These are phyloP conservation scores for Microthlaspi erraticum DNA, from an alignment of 345 rosid genomes.

Conservation along the genomic window DNA sequence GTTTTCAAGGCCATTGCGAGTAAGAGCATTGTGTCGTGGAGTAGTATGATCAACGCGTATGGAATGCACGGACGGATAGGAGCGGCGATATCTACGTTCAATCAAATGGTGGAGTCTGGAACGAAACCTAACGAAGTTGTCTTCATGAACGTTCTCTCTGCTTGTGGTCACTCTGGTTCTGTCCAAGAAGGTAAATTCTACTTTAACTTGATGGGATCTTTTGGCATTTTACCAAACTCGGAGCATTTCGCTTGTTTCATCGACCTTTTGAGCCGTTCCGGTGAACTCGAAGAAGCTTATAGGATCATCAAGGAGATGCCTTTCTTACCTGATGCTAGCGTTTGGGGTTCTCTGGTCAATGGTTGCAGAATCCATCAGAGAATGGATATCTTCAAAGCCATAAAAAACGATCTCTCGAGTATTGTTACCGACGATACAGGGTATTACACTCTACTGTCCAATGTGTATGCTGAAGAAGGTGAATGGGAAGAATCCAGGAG, in stretches of 20 bases:
- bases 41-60: constrained; percentile 67
- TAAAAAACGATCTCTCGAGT: constrained; percentile 51
- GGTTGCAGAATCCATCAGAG: constrained; percentile 82
- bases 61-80: constrained; percentile 75
- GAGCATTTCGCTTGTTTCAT: constrained; percentile 84
- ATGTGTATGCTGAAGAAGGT: constrained; percentile 77
- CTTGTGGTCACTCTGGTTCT: constrained; percentile 85
- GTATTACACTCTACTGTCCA: constrained; percentile 67
- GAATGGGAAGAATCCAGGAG: constrained; percentile 66
- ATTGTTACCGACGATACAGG: constrained; percentile 67
- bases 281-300: constrained; percentile 70
- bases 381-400: constrained; percentile 61
- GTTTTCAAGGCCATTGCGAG: constrained; percentile 55
- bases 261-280: constrained; percentile 85
- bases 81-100: constrained; percentile 62
- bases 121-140: constrained; percentile 72
- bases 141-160: constrained; percentile 81
- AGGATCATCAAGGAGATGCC: constrained; percentile 67
- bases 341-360: constrained; percentile 76
- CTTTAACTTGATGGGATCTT: constrained; percentile 61
- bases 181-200: constrained; percentile 65
- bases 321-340: constrained; percentile 59
- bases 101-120: constrained; percentile 65
- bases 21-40: constrained; percentile 78
- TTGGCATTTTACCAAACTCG: constrained; percentile 59